Percentiles rank a stretch among this genome's conserved stretches.
phyloP scores from a whole-genome alignment of 345 rosid genomes.

The Populus deltoides region DNA sequence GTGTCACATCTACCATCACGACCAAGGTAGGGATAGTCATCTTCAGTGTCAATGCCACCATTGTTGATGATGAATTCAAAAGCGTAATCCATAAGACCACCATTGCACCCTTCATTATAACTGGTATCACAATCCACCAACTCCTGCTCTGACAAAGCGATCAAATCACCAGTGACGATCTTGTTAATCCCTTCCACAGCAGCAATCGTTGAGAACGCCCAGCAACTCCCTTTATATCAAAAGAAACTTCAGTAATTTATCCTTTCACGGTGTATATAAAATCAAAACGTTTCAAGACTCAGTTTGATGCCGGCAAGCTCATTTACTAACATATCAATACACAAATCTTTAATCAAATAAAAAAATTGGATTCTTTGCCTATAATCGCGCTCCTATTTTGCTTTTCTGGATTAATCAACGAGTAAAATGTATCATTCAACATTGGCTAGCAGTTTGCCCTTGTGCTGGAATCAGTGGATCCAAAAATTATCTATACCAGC shows the following conservation, averaged over 20 bases:
- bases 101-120: slow-evolving; percentile 82
- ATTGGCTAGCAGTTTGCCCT: too few species aligned
- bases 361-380: too few species aligned
- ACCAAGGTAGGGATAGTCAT: slow-evolving; percentile 78
- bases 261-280: too few species aligned
- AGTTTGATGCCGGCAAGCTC: too few species aligned
- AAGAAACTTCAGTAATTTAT: not conserved
- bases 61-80: slow-evolving; percentile 84
- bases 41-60: slow-evolving; percentile 79
- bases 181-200: slow-evolving; percentile 92
- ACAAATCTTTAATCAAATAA: too few species aligned
- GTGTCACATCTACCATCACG: slow-evolving; percentile 60
- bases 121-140: slow-evolving; percentile 78
- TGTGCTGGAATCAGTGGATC: too few species aligned
- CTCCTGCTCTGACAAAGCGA: slow-evolving; percentile 85
- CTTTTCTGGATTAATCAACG: too few species aligned
- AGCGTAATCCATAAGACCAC: slow-evolving; percentile 92
- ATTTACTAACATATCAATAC: too few species aligned
- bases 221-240: slow-evolving; percentile 67
- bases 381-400: too few species aligned
- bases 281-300: too few species aligned
- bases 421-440: too few species aligned
- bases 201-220: slow-evolving; percentile 92
- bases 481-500: too few species aligned
- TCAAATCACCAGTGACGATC: slow-evolving; percentile 72